Evolutionary conservation across 176 grass and related monocot species (phyloP).

Genomic region (Carex parvula): DNA sequence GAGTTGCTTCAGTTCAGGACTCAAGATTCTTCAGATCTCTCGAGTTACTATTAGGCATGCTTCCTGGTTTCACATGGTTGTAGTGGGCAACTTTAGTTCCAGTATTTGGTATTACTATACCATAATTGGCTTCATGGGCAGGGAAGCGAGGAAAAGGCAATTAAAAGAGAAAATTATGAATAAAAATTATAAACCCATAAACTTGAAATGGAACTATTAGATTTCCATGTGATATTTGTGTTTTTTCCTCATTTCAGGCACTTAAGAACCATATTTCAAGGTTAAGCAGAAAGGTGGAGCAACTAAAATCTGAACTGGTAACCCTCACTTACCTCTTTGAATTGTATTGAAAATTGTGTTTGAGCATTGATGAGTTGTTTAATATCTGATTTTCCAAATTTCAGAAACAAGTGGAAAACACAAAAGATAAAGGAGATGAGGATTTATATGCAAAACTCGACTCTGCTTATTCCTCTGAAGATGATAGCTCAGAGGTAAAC

Average conservation of each 20-base stretch:
- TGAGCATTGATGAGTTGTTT: not conserved
- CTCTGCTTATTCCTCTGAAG: slow-evolving; percentile 63
- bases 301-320: slow-evolving; percentile 77
- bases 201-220: not conserved
- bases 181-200: not conserved
- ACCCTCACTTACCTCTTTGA: not conserved
- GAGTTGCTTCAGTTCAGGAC: not conserved
- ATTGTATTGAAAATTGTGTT: not conserved
- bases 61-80: not conserved
- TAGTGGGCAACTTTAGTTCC: not conserved
- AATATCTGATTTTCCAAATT: not conserved
- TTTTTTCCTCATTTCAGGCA: slow-evolving; percentile 39
- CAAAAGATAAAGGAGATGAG: slow-evolving; percentile 62
- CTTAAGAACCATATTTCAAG: slow-evolving; percentile 51
- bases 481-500: slow-evolving; percentile 66
- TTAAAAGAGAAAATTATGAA: not conserved
- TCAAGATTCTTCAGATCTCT: not conserved
- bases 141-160: not conserved
- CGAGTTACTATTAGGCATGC: not conserved
- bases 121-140: slow-evolving; percentile 1
- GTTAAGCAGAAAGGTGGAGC: slow-evolving; percentile 57
- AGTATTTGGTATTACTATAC: not conserved
- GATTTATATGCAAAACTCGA: slow-evolving; percentile 63
- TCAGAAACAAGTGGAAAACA: slow-evolving; percentile 66
- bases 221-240: not conserved